Base-by-base conservation (phyloP, 2,329 filamentous ascomycete species). In the Claviceps africana region DNA sequence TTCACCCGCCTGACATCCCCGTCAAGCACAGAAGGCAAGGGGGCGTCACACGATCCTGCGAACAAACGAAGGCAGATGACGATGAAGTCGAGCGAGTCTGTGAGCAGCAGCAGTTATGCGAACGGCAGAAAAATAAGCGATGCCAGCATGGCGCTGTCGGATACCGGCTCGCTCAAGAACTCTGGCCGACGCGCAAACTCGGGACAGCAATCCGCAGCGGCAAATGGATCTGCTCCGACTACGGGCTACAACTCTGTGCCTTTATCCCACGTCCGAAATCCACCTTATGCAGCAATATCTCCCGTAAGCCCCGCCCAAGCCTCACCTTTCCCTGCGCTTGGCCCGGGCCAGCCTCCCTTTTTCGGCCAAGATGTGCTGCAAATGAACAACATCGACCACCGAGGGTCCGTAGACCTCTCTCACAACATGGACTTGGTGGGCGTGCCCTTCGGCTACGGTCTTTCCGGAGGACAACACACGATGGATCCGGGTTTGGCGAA, bases 1-100 rank as follows among this genome's bases (percentile, higher is more conserved):
- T 91, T 97, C 63, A 86, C 86, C 6, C 87, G 82, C 48, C 72
- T 95, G 39, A 86, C 83, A 1, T 83, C 85, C 28, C 77, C 80
- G 57, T 69, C 79, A 64, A 71, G 70, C 63, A 67, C 69, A 48
- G 72, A 81, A 15, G 61, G 58, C 21, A 61, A 56, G n/a, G 62
- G 63, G 31, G 53, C 47, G 37, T 31, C 57, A 33, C 59, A 63
- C 37, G 56, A 54, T 5, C 52, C 55, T 15, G 53, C 57, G 2
- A 43, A 55, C 13, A 72, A 71, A 58, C 65, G 69, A 44, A 71
- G 71, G 57, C 57, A 60, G 2, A 52, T 59, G 55, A 67, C 61
- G 60, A 76, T 67, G 63, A 69, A 63, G 54, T 62, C 56, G 56
- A 56, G 51, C 21, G 57, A 55, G 8, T 10, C 40, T 40, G 30